phyloP scores from a whole-genome alignment of 345 rosid genomes.

The Brassica napus region DNA sequence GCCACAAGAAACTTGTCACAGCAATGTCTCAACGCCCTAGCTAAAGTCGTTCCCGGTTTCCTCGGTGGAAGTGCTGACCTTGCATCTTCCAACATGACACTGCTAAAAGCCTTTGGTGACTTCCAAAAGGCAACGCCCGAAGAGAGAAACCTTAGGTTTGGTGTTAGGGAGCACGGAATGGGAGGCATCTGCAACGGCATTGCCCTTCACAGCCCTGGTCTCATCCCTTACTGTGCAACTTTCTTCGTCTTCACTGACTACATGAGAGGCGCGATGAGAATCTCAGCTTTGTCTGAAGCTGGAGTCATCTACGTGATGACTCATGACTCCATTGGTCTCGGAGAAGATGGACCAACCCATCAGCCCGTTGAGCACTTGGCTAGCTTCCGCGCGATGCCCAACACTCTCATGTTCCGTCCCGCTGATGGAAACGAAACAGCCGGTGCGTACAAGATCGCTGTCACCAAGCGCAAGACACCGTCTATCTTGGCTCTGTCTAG shows the following conservation, averaged over 20 bases:
- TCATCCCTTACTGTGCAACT: constrained; percentile 96
- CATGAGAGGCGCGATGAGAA: constrained; percentile 98
- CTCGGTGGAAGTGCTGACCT: constrained; percentile 98
- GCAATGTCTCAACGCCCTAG: constrained; percentile 82
- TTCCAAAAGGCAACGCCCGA: constrained; percentile 92
- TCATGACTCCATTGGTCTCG: constrained; percentile 98
- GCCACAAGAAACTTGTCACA: constrained; percentile 96
- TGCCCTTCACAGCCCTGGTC: constrained; percentile 85
- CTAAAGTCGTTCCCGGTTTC: constrained; percentile 79
- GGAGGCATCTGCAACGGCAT: constrained; percentile 97
- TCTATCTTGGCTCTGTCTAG: constrained; percentile 88
- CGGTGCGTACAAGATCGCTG: constrained; percentile 90
- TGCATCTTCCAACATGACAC: constrained; percentile 98
- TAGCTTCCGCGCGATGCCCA: constrained; percentile 99
- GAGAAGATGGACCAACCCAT: constrained; percentile 99
- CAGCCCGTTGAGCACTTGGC: constrained; percentile 97
- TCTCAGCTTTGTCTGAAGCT: constrained; percentile 83
- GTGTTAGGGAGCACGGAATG: constrained; percentile 98
- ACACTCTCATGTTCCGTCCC: constrained; percentile 92
- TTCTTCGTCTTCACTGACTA: constrained; percentile 99
- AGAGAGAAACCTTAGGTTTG: constrained; percentile 88
- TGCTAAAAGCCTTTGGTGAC: constrained; percentile 83
- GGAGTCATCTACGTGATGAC: constrained; percentile 99
- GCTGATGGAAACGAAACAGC: constrained; percentile 99
- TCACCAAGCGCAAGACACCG: constrained; percentile 75